Base-by-base conservation (phyloP, 768 basidiomycete genomes). In the Fistulinella prunicolor region DNA sequence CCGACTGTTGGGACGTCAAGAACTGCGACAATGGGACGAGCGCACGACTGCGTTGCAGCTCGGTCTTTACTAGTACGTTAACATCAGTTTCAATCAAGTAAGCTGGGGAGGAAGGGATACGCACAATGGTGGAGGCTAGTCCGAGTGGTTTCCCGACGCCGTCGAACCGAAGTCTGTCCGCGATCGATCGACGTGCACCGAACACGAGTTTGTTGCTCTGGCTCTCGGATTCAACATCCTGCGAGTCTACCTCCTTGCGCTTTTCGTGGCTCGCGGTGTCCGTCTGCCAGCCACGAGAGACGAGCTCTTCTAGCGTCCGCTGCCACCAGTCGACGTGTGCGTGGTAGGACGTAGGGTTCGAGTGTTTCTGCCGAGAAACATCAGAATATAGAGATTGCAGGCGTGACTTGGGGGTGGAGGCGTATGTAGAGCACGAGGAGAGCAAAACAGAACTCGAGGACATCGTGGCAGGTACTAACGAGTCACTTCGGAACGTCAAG, bases 241-340 rank as follows among this genome's bases (percentile, higher is more conserved):
- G 32, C 12, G 38, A 4, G 10, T 54, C 55, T 3, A 48, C 30
- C 30, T 53, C 50, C 22, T 53, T 50, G 20, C 40, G 42, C 19
- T 59, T 55, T 19, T 3, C 34, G 19, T 34, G 10, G 32, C 24
- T 48, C 19, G 57, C 58, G 10, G 47, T 57, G 9, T 46, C 60
- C 36, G 42, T 61, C 50, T 86, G 82, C 59, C 81, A 68, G 1
- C 86, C 86, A 21, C 70, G 72, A 44, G 72, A 62, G n/a, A 85
- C 79, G 32, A 86, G 61, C 14, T 71, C 71, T 56, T 86, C 79
- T 9, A 93, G 72, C 0, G 82, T 79, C 38, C 72, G 70, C 28
- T 78, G 80, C 94, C 94, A 97, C 94, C 94, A 97, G 45, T 85
- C 81, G 24, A 92, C 72, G 60, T 89, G 89, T 10, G 89, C 81